These are phyloP conservation scores for Nigrograna mackinnonii DNA, from an alignment of 2,329 filamentous ascomycete species.

Conservation along the genomic window DNA sequence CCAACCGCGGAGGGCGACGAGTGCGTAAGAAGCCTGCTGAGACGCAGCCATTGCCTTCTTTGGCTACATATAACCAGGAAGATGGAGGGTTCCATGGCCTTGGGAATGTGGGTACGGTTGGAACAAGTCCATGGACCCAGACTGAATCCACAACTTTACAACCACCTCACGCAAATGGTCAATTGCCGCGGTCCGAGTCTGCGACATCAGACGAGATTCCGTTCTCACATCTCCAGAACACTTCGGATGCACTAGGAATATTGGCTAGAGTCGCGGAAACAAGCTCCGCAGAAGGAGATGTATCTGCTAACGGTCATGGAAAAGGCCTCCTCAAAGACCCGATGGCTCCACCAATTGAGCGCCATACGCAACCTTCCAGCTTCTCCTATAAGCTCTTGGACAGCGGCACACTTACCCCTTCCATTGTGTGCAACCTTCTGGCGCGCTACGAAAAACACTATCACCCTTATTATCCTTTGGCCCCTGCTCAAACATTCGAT, in stretches of 20 bases:
- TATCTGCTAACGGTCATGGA: slow-evolving; percentile 17
- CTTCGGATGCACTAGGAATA: slow-evolving; percentile 53
- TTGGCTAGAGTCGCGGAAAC: slow-evolving; percentile 50
- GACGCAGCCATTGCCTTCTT: slow-evolving; percentile 21
- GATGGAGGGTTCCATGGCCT: slow-evolving; percentile 37
- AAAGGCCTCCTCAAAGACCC: slow-evolving; percentile 9
- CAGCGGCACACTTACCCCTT: slow-evolving; percentile 45
- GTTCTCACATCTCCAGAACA: slow-evolving; percentile 52
- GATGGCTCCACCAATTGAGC: slow-evolving; percentile 9
- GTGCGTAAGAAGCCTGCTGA: slow-evolving; percentile 51
- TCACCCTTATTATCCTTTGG: slow-evolving; percentile 72
- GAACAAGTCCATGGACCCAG: slow-evolving; percentile 29
- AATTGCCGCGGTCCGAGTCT: slow-evolving; percentile 30
- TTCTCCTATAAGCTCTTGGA: slow-evolving; percentile 48
- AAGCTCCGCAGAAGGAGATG: slow-evolving; percentile 30
- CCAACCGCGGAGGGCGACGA: slow-evolving; percentile 62
- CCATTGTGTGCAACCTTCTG: slow-evolving; percentile 57
- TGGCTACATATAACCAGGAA: slow-evolving; percentile 33
- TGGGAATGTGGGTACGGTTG: slow-evolving; percentile 41
- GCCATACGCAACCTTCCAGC: slow-evolving; percentile 34
- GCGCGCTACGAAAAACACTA: slow-evolving; percentile 66
- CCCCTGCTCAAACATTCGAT: slow-evolving; percentile 63
- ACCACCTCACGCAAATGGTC: slow-evolving; percentile 19
- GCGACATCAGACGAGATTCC: slow-evolving; percentile 37
- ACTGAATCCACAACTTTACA: slow-evolving; percentile 17